Percentiles rank a stretch among this genome's conserved stretches.
phyloP scores from a whole-genome alignment of 257 asterid species.

The Ocimum tenuiflorum region DNA sequence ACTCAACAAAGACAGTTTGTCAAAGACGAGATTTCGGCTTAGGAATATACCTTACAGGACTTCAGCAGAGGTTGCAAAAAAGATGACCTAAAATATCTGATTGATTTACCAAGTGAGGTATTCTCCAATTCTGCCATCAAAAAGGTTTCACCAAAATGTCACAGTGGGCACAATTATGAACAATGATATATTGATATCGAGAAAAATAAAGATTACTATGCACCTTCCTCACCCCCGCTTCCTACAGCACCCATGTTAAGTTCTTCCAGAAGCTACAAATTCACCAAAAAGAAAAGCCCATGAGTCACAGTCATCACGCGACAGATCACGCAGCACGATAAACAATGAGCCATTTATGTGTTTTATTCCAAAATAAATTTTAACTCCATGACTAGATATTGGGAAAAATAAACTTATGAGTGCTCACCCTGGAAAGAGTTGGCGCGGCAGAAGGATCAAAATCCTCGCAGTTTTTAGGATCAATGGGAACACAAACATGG shows the following conservation, averaged over 20 bases:
- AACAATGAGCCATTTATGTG: background rate
- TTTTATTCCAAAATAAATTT: background rate
- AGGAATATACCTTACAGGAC: slow-evolving; percentile 76
- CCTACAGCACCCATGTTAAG: slow-evolving; percentile 57
- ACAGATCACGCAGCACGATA: background rate
- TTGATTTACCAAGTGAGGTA: slow-evolving; percentile 64
- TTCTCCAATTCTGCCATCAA: slow-evolving; percentile 60
- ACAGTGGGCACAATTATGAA: background rate
- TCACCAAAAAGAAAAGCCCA: background rate
- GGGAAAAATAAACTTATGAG: background rate
- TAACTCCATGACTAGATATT: background rate
- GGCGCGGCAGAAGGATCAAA: slow-evolving; percentile 83
- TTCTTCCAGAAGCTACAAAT: slow-evolving; percentile 74
- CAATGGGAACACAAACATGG: slow-evolving; percentile 86
- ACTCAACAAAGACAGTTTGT: background rate
- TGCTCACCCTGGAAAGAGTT: slow-evolving; percentile 69
- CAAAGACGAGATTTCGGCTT: slow-evolving; percentile 8
- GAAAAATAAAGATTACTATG: slow-evolving; percentile 11
- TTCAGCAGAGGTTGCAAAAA: slow-evolving; percentile 81
- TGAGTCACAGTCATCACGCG: background rate
- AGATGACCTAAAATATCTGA: slow-evolving; percentile 62
- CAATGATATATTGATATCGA: background rate
- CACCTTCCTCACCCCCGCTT: slow-evolving; percentile 51
- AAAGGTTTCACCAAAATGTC: slow-evolving; percentile 9
- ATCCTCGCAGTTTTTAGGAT: slow-evolving; percentile 70